Base-by-base conservation (phyloP, 352 stramenopile genomes). In the Phytophthora fragariae region DNA sequence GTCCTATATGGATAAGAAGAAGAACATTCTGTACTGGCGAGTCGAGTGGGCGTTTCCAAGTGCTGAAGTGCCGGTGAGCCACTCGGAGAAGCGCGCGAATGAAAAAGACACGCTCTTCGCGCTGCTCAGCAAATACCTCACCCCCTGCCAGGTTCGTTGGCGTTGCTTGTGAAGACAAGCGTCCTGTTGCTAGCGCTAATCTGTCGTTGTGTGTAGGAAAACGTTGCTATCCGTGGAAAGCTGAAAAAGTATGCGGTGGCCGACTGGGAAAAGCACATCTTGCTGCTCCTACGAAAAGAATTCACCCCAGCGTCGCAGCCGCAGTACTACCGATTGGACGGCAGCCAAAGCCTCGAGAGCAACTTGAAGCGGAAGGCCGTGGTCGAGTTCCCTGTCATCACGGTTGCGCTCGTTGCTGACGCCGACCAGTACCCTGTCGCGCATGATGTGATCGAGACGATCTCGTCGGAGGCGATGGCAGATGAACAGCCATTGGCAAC, bases 331-430 rank as follows among this genome's bases (percentile, higher is more conserved):
- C 77, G 79, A 15, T 64, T 96, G 33, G 81, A 94, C 58, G 82
- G 86, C 39, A 82, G 75, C n/a, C 64, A 76, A 37, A 85, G 79
- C 8, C 69, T 96, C 14, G 88, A 86, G 70, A 90, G 83, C 62
- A 93, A 92, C 52, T 46, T 96, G 33, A 91, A 92, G 60, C 88
- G 86, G 37, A 94, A 95, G 63, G 82, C 83, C 3, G 64, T 96
- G 9, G 85, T 96, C 7, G 90, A 96, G 66, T 96, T 93, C 61
- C 90, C 90, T 2, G 74, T 95, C 17, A 83, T 95, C 64, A 81
- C 73, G 2, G 85, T 96, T 29, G 84, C 79, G 35, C 70, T 89
- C 2, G 59, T 63, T 4, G 56, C 67, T 4, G 79, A 92, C 35
- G 74, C 84, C 1, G 76, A 81, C 24, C 27, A 90, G 60, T 96